Evolutionary conservation across 192 early-diverging fungal genomes (phyloP).

Genomic region (Entomortierella beljakovae): DNA sequence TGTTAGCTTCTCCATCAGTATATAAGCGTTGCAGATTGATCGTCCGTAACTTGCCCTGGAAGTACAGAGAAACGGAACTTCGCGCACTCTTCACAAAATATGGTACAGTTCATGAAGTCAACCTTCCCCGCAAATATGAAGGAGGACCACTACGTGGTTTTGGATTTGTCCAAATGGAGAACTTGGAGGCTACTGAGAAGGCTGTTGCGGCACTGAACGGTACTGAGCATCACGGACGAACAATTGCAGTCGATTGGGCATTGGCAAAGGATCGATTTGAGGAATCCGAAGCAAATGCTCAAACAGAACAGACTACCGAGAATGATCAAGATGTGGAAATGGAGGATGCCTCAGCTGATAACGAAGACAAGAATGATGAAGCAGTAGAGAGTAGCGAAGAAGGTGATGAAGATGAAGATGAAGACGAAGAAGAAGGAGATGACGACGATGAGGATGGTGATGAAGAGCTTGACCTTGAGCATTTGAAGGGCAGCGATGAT

Average conservation of each 20-base stretch:
- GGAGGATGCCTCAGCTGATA: constrained; percentile 48
- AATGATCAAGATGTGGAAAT: constrained; percentile 55
- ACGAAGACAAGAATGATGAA: constrained; percentile 54
- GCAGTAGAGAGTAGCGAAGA: constrained; percentile 55
- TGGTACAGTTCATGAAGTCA: constrained; percentile 78
- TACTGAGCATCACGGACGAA: constrained; percentile 73
- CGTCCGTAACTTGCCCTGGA: constrained; percentile 89
- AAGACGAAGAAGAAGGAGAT: constrained; percentile 30
- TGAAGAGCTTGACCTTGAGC: constrained; percentile 46
- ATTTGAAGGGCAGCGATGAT: constrained; percentile 52
- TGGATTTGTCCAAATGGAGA: constrained; percentile 90
- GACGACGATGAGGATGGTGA: constrained; percentile 44
- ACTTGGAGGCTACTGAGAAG: constrained; percentile 74
- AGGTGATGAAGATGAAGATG: constrained; percentile 62
- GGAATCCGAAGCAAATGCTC: constrained; percentile 68
- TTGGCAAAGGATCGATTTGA: constrained; percentile 80
- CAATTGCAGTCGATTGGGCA: constrained; percentile 88
- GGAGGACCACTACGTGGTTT: constrained; percentile 87
- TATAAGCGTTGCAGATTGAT: constrained; percentile 83
- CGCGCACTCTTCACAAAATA: constrained; percentile 70
- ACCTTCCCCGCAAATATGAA: constrained; percentile 78
- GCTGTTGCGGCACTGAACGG: constrained; percentile 82
- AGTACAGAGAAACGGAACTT: constrained; percentile 74
- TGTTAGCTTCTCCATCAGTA: constrained; percentile 38
- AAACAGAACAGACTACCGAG: constrained; percentile 54